phyloP scores from a whole-genome alignment of 1,284 basidiomycete genomes.

The Exobasidium cylindrosporum region DNA sequence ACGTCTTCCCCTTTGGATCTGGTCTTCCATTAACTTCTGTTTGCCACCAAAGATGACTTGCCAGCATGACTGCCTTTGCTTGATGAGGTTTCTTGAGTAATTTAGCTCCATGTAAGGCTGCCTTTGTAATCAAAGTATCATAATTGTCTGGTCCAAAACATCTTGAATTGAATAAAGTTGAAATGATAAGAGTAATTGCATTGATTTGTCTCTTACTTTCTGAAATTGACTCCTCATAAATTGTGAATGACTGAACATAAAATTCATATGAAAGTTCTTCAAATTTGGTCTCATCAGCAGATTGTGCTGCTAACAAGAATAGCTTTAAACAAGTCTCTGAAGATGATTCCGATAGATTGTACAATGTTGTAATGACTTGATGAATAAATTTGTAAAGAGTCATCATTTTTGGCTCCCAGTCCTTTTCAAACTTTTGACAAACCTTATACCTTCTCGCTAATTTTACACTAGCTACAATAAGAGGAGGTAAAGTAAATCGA shows the following conservation, averaged over 20 bases:
- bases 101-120: constrained; percentile 50
- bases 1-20: constrained; percentile 8
- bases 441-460: constrained; percentile 51
- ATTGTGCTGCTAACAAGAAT: constrained; percentile 49
- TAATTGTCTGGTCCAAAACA: constrained; percentile 51
- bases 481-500: constrained; percentile 48
- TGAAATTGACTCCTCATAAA: constrained; percentile 54
- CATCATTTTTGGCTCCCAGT: constrained; percentile 48
- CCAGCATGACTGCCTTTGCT: constrained; percentile 53
- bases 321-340: constrained; percentile 50
- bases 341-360: constrained; percentile 48
- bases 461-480: constrained; percentile 45
- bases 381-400: constrained; percentile 53
- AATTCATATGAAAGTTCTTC: constrained; percentile 54
- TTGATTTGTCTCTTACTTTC: constrained; percentile 51
- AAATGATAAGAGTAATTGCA: constrained; percentile 47
- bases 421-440: constrained; percentile 23
- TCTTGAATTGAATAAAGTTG: constrained; percentile 46
- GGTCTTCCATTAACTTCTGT: constrained; percentile 1
- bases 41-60: constrained; percentile 55
- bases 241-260: constrained; percentile 53
- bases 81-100: constrained; percentile 54
- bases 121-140: constrained; percentile 52
- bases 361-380: constrained; percentile 50
- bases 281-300: constrained; percentile 49